These are phyloP conservation scores for Xerophyta viscosa DNA, from an alignment of 106 monocot genomes.

Conservation along the genomic window DNA sequence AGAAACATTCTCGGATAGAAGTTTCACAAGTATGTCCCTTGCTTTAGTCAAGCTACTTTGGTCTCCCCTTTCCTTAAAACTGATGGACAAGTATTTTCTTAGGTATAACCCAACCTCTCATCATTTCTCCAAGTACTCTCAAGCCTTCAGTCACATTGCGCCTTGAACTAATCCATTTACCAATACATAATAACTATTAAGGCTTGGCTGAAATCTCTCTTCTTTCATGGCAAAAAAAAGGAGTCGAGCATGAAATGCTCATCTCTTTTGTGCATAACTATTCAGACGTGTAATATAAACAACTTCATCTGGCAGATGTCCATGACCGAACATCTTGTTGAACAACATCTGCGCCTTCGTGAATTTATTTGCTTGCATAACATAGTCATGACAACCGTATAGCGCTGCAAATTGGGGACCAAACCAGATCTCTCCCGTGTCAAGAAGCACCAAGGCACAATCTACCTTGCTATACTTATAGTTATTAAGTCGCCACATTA, in stretches of 20 bases:
- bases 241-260: conserved; percentile 6
- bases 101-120: conserved; percentile 22
- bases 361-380: conserved; percentile 28
- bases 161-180: conserved; percentile 24
- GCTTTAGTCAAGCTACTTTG: conserved; percentile 21
- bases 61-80: conserved; percentile 34
- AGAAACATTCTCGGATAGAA: conserved; percentile 17
- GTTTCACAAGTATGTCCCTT: conserved; percentile 18
- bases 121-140: conserved; percentile 17
- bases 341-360: conserved; percentile 21
- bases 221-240: conserved; percentile 27
- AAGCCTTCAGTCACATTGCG: conserved; percentile 16
- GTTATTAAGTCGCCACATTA: conserved; percentile 25
- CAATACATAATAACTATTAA: conserved; percentile 14
- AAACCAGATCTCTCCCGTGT: conserved; percentile 3
- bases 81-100: conserved; percentile 25
- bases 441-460: conserved; percentile 26
- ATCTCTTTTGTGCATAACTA: conserved; percentile 20
- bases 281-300: conserved; percentile 19
- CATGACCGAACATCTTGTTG: conserved; percentile 27
- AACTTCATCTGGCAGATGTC: conserved; percentile 28
- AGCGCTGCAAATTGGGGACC: conserved; percentile 23
- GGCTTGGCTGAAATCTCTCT: conserved; percentile 11
- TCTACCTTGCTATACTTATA: conserved; percentile 19
- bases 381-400: conserved; percentile 16